These are phyloP conservation scores for Volvariella volvacea DNA, from an alignment of 1,284 basidiomycete genomes.

Conservation along the genomic window DNA sequence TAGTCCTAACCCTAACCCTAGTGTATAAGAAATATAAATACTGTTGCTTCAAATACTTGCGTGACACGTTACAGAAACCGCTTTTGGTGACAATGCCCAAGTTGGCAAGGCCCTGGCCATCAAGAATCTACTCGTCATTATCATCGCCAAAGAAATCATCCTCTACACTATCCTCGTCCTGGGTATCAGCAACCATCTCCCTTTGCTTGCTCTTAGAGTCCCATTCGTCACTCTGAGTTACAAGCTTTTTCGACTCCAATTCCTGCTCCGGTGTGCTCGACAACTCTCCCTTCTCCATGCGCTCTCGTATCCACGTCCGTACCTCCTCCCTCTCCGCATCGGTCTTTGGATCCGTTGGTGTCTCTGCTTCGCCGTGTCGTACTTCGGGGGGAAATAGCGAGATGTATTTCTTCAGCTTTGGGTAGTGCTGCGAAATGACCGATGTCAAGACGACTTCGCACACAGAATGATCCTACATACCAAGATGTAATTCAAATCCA, in stretches of 20 bases:
- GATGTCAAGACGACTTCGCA: background rate
- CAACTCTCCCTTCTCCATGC: slow-evolving; percentile 62
- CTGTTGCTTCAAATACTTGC: background rate
- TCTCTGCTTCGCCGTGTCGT: slow-evolving; percentile 29
- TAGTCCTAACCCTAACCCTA: slow-evolving; percentile 12
- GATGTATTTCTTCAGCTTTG: slow-evolving; percentile 80
- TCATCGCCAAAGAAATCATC: slow-evolving; percentile 34
- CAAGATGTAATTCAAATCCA: slow-evolving; percentile 82
- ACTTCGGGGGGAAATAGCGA: slow-evolving; percentile 74
- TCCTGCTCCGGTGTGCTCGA: slow-evolving; percentile 55
- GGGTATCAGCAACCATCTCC: slow-evolving; percentile 1
- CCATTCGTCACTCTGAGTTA: slow-evolving; percentile 9
- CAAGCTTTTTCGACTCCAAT: slow-evolving; percentile 15
- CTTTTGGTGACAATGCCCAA: background rate
- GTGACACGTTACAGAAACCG: background rate
- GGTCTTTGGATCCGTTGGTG: slow-evolving; percentile 19
- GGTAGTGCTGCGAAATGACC: slow-evolving; percentile 66
- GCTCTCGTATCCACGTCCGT: slow-evolving; percentile 48
- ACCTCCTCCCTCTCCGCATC: slow-evolving; percentile 55
- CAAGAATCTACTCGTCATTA: slow-evolving; percentile 13
- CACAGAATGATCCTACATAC: slow-evolving; percentile 35
- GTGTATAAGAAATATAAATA: background rate
- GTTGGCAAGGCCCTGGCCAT: no score
- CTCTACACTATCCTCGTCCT: slow-evolving; percentile 14
- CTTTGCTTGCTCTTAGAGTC: slow-evolving; percentile 9